phyloP scores from a whole-genome alignment of 2,329 filamentous ascomycete species.

The Lasiodiplodia sp. region DNA sequence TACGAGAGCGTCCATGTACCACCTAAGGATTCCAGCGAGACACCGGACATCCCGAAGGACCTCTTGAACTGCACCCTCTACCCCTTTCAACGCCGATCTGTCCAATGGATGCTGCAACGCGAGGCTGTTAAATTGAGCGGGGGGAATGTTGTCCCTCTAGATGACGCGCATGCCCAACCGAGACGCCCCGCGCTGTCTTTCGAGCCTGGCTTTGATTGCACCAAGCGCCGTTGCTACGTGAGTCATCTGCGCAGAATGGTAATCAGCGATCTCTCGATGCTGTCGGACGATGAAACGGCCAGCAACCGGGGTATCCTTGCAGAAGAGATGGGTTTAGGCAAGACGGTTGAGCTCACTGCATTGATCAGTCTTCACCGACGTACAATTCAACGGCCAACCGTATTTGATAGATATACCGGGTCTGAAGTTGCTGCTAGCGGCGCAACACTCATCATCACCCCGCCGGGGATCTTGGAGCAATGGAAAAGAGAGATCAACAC shows the following conservation, averaged over 20 bases:
- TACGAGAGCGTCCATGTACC: conserved; percentile 74
- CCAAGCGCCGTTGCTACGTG: conserved; percentile 59
- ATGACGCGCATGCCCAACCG: conserved; percentile 6
- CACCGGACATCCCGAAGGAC: conserved; percentile 41
- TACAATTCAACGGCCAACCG: conserved; percentile 31
- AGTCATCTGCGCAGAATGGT: conserved; percentile 70
- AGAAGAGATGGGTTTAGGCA: conserved; percentile 85
- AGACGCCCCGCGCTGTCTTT: conserved; percentile 56
- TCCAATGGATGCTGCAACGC: conserved; percentile 73
- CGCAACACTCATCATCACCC: conserved; percentile 69
- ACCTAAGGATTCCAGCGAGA: conserved; percentile 46
- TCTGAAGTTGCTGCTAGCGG: conserved; percentile 58
- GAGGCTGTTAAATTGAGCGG: conserved; percentile 65
- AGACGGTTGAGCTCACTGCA: conserved; percentile 77
- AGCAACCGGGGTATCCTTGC: conserved; percentile 70
- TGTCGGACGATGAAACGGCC: conserved; percentile 54
- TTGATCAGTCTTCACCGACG: conserved; percentile 71
- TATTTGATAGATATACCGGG: conserved; percentile 51
- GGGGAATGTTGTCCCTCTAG: conserved; percentile 26
- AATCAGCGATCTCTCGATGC: conserved; percentile 54
- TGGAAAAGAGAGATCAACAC: conserved; percentile 67
- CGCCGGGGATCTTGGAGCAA: conserved; percentile 66
- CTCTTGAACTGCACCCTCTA: conserved; percentile 60
- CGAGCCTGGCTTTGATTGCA: conserved; percentile 51
- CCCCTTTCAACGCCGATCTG: conserved; percentile 74